Conservation (phyloP, 352 stramenopile species). For the Peronospora farinosa region DNA sequence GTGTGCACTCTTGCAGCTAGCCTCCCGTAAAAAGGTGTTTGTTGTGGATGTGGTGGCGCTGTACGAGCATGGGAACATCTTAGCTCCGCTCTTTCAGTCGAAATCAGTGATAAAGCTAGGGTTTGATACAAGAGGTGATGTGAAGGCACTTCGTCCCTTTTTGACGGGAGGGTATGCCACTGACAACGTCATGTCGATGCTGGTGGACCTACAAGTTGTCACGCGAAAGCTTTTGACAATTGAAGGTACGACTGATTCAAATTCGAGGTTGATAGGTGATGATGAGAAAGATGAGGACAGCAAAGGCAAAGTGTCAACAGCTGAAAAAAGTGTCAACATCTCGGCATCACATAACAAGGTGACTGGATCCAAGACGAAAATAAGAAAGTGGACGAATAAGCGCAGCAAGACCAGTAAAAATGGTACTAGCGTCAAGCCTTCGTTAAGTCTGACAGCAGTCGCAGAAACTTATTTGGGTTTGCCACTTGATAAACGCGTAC, state of each 20-base stretch:
- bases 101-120: slow-evolving; percentile 59
- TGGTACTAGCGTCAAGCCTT: slow-evolving; percentile 11
- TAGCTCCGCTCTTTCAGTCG: slow-evolving; percentile 40
- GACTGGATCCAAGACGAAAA: slow-evolving; percentile 8
- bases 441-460: slow-evolving; percentile 41
- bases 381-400: slow-evolving; percentile 25
- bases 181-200: slow-evolving; percentile 36
- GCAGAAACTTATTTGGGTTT: slow-evolving; percentile 50
- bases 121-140: slow-evolving; percentile 61
- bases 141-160: slow-evolving; percentile 50
- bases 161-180: slow-evolving; percentile 21
- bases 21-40: slow-evolving; percentile 49
- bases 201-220: slow-evolving; percentile 55
- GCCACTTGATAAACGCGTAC: slow-evolving; percentile 60
- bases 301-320: slow-evolving; percentile 4
- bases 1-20: slow-evolving; percentile 62
- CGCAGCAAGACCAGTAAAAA: slow-evolving; percentile 17
- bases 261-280: slow-evolving; percentile 4
- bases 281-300: slow-evolving; percentile 3
- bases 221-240: slow-evolving; percentile 29
- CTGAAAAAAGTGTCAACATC: background rate
- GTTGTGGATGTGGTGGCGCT: slow-evolving; percentile 62
- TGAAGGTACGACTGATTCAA: slow-evolving; percentile 3
- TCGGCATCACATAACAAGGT: slow-evolving; percentile 8
- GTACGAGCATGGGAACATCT: slow-evolving; percentile 22